These are phyloP conservation scores for Phytophthora sp. DNA, from an alignment of 352 stramenopile genomes.

Conservation along the genomic window DNA sequence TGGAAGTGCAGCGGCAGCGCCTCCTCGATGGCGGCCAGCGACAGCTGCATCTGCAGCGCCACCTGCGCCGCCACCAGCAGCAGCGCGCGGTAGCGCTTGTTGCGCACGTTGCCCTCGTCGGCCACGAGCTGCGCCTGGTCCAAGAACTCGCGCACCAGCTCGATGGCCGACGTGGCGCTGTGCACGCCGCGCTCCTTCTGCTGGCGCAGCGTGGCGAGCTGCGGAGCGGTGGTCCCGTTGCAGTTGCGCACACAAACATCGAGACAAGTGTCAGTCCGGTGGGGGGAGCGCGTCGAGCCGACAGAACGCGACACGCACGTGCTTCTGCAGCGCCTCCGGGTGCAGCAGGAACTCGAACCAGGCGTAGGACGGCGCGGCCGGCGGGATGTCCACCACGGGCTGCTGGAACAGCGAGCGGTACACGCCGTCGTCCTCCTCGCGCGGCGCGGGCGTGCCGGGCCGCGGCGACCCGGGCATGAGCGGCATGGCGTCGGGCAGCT, in stretches of 20 bases:
- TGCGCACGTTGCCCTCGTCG: constrained; percentile 74
- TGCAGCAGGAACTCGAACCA: constrained; percentile 91
- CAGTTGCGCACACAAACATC: constrained; percentile 2
- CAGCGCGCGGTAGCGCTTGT: constrained; percentile 76
- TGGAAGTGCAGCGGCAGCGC: constrained; percentile 79
- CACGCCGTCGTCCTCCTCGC: constrained; percentile 69
- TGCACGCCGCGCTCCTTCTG: constrained; percentile 53
- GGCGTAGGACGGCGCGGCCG: constrained; percentile 67
- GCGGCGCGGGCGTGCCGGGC: constrained; percentile 38
- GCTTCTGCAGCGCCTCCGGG: constrained; percentile 70
- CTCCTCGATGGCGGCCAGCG: constrained; percentile 60
- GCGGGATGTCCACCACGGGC: constrained; percentile 74
- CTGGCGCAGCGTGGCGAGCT: constrained; percentile 58
- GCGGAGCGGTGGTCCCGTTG: constrained; percentile 9
- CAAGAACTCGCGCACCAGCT: constrained; percentile 84
- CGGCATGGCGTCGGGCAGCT: constrained; percentile 36
- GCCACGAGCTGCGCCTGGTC: constrained; percentile 85
- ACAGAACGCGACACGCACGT: constrained; percentile 48
- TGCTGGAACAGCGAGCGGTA: constrained; percentile 89
- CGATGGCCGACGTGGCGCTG: constrained; percentile 72
- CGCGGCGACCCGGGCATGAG: constrained; percentile 72
- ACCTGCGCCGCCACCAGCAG: constrained; percentile 79
- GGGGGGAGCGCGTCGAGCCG: background rate
- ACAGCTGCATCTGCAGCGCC: constrained; percentile 73
- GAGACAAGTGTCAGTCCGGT: background rate